These are phyloP conservation scores for Prunus davidiana DNA, from an alignment of 306 rosid species.

Conservation along the genomic window DNA sequence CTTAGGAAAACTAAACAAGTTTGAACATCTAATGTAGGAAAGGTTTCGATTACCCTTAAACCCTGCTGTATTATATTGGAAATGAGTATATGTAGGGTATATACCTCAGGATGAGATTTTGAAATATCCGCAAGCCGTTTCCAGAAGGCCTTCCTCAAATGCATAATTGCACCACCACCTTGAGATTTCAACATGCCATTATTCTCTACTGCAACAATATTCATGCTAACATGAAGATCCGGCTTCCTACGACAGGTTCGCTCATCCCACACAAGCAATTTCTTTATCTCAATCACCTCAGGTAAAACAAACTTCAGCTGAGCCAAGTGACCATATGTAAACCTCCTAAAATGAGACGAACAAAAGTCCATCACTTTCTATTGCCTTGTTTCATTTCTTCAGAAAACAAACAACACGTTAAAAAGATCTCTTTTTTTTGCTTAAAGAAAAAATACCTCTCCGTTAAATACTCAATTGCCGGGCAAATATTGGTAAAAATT, in stretches of 20 bases:
- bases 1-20: neutral
- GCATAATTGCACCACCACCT: slow-evolving; percentile 23
- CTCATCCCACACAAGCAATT: slow-evolving; percentile 45
- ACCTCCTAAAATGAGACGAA: slow-evolving; percentile 53
- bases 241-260: slow-evolving; percentile 63
- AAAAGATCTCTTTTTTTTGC: neutral
- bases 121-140: slow-evolving; percentile 39
- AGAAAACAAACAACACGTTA: neutral
- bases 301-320: slow-evolving; percentile 69
- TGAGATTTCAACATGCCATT: slow-evolving; percentile 27
- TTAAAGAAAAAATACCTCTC: slow-evolving; percentile 49
- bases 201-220: slow-evolving; percentile 30
- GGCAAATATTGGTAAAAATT: slow-evolving; percentile 43
- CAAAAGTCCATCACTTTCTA: neutral
- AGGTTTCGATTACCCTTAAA: neutral
- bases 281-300: slow-evolving; percentile 63
- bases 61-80: neutral
- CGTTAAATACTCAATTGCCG: slow-evolving; percentile 48
- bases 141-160: slow-evolving; percentile 47
- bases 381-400: neutral
- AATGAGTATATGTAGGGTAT: neutral
- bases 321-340: slow-evolving; percentile 65
- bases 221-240: slow-evolving; percentile 58
- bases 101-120: slow-evolving; percentile 67
- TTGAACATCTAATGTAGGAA: neutral